Conservation (phyloP, 768 basidiomycete species). For the Suillus fuscotomentosus region DNA sequence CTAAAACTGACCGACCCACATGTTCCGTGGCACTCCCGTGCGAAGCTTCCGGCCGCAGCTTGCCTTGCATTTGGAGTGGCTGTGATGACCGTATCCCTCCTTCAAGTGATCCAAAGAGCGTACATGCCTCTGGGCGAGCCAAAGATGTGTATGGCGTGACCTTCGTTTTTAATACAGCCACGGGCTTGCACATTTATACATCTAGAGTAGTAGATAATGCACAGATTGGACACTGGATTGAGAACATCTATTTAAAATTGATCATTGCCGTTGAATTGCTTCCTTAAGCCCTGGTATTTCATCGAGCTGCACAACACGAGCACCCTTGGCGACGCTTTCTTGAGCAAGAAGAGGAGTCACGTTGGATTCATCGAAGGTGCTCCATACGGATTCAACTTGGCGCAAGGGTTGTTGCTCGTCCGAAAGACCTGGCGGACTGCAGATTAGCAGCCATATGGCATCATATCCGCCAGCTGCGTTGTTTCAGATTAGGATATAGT, state of each 20-base stretch:
- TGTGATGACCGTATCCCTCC: constrained; percentile 77
- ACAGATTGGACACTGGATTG: neutral
- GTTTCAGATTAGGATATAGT: constrained; percentile 5
- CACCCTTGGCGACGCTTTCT: constrained; percentile 69
- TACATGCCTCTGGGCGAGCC: constrained; percentile 72
- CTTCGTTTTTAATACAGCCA: neutral
- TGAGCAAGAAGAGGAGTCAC: constrained; percentile 72
- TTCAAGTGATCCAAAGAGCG: constrained; percentile 72
- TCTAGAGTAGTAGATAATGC: constrained; percentile 7
- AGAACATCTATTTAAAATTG: neutral
- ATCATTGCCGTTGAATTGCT: constrained; percentile 29
- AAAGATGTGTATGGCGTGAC: constrained; percentile 58
- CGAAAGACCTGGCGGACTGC: constrained; percentile 51
- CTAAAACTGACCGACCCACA: constrained; percentile 62
- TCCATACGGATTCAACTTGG: constrained; percentile 71
- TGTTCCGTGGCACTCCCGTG: constrained; percentile 63
- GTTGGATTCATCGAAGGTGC: constrained; percentile 52
- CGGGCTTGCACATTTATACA: constrained; percentile 18
- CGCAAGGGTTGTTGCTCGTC: constrained; percentile 45
- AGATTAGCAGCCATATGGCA: constrained; percentile 90
- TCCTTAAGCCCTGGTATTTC: constrained; percentile 53
- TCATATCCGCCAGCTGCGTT: constrained; percentile 91
- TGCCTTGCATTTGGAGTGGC: constrained; percentile 74
- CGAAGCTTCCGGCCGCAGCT: constrained; percentile 70
- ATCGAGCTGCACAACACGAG: constrained; percentile 59